phyloP scores from a whole-genome alignment of 2,329 filamentous ascomycete species.

The Phialemonium atrogriseum region DNA sequence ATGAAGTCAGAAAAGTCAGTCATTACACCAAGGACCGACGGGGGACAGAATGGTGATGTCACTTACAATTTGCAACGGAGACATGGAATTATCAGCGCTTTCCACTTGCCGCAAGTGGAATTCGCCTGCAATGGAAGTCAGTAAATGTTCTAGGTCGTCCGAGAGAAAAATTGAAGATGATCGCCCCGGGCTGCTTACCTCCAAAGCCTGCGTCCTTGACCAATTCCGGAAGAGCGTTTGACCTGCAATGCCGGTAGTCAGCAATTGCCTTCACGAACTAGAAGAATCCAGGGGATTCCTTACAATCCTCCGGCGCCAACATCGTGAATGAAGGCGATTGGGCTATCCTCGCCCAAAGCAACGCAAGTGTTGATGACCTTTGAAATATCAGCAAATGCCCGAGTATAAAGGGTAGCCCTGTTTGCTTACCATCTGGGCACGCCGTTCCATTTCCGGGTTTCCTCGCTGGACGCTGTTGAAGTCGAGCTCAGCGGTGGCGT shows the following conservation, averaged over 20 bases:
- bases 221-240: constrained; percentile 73
- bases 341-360: constrained; percentile 73
- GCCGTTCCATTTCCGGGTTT: constrained; percentile 91
- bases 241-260: too few species aligned
- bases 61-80: constrained; percentile 93
- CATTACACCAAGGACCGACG: constrained; percentile 97
- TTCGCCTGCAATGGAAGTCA: too few species aligned
- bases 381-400: too few species aligned
- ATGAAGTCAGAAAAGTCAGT: too few species aligned
- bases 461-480: constrained; percentile 96
- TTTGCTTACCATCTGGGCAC: constrained; percentile 97
- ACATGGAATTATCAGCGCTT: constrained; percentile 84
- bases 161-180: too few species aligned
- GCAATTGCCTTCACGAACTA: too few species aligned
- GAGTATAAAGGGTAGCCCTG: too few species aligned
- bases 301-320: constrained; percentile 84
- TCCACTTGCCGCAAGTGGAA: constrained; percentile 95
- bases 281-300: too few species aligned
- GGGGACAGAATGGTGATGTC: too few species aligned
- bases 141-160: too few species aligned
- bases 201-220: constrained; percentile 89
- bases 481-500: constrained; percentile 85
- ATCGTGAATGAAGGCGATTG: constrained; percentile 95
- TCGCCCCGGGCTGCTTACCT: too few species aligned
- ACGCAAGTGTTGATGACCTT: constrained; percentile 94